These are phyloP conservation scores for Candida taoyuanica DNA, from an alignment of 805 yeast genomes.

Conservation along the genomic window DNA sequence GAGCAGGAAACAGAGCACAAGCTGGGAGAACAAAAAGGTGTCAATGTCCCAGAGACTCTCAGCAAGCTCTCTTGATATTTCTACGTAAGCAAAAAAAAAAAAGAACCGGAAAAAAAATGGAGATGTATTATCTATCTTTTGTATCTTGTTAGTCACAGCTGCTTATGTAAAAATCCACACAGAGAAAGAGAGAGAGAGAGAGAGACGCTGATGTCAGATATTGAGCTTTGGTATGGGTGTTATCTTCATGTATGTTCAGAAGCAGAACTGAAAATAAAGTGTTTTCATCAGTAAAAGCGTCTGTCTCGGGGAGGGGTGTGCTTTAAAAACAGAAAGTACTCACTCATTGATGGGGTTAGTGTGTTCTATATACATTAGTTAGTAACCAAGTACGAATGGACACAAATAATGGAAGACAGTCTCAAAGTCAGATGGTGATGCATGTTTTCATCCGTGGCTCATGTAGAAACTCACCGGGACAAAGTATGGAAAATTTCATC, in stretches of 20 bases:
- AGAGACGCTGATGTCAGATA: conserved; percentile 22
- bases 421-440: conserved; percentile 88
- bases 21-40: conserved; percentile 3
- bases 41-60: background rate
- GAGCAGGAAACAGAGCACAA: conserved; percentile 1
- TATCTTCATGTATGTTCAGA: conserved; percentile 87
- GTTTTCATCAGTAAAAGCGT: conserved; percentile 52
- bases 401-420: background rate
- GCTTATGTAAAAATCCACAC: background rate
- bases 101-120: no score
- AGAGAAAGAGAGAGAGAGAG: background rate
- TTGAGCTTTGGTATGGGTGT: conserved; percentile 57
- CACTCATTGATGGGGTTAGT: no score
- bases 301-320: no score
- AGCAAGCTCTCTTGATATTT: conserved; percentile 4
- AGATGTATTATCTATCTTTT: no score
- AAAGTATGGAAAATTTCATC: conserved; percentile 22
- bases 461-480: conserved; percentile 50
- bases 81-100: no score
- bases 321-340: background rate
- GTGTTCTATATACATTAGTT: background rate
- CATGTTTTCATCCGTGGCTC: conserved; percentile 86
- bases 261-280: conserved; percentile 84
- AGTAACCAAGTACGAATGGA: background rate
- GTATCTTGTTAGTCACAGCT: background rate